Evolutionary conservation across 768 basidiomycete genomes (phyloP).

Genomic region (Pulveroboletus sp.): DNA sequence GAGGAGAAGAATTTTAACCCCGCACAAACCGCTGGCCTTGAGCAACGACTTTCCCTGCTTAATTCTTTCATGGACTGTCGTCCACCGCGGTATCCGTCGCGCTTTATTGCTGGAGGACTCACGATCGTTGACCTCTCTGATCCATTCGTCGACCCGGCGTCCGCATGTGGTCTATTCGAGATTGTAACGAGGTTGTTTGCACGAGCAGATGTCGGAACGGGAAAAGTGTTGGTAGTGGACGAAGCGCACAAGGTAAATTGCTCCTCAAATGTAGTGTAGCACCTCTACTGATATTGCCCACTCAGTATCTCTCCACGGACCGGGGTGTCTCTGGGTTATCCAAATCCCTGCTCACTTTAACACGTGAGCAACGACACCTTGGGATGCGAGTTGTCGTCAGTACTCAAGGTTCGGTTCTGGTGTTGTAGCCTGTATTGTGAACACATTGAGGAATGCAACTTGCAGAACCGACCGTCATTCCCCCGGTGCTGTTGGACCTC

Average conservation of each 20-base stretch:
- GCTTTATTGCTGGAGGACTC: constrained; percentile 52
- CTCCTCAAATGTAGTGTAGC: not conserved
- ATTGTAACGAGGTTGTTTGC: constrained; percentile 59
- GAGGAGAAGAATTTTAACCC: too few species aligned
- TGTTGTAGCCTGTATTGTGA: not conserved
- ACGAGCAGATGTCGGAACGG: constrained; percentile 47
- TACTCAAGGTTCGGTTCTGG: constrained; percentile 52
- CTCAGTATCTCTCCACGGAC: constrained; percentile 49
- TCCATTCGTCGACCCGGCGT: constrained; percentile 58
- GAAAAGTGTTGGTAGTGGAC: too few species aligned
- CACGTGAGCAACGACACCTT: constrained; percentile 61
- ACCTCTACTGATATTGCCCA: not conserved
- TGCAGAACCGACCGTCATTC: constrained; percentile 64
- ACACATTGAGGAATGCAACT: not conserved
- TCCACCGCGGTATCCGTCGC: constrained; percentile 8
- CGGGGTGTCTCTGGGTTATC: constrained; percentile 49
- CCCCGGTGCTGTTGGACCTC: constrained; percentile 56
- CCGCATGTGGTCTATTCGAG: constrained; percentile 63
- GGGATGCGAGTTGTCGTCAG: constrained; percentile 69
- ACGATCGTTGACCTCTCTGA: constrained; percentile 67
- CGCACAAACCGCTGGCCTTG: too few species aligned
- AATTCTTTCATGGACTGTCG: too few species aligned
- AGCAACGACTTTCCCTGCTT: too few species aligned
- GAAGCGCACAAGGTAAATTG: constrained; percentile 63
- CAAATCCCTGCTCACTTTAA: constrained; percentile 48